Conservation (phyloP, 2,329 filamentous ascomycete species). For the Thermoascus crustaceus region DNA sequence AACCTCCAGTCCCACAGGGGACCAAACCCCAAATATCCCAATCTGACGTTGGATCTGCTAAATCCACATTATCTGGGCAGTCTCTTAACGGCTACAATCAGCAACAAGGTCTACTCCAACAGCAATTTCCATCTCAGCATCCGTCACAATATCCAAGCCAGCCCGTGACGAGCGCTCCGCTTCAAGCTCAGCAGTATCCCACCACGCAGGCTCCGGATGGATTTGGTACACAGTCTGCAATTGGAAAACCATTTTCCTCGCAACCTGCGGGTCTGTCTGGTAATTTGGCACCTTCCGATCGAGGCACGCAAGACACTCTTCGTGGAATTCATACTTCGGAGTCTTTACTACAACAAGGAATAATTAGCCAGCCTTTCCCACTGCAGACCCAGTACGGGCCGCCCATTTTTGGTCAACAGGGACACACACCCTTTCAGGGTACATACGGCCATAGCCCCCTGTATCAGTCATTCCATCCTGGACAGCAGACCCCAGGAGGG, state of each 20-base stretch:
- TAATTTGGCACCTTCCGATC: too few relatives aligned
- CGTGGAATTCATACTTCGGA: too few relatives aligned
- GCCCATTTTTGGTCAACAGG: background rate
- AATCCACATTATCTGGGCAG: too few relatives aligned
- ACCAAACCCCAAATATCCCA: constrained; percentile 5
- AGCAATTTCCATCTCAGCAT: background rate
- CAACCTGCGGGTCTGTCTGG: too few relatives aligned
- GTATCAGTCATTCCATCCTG: background rate
- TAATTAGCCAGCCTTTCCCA: too few relatives aligned
- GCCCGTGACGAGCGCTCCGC: background rate
- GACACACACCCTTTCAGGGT: background rate
- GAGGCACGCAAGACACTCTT: too few relatives aligned
- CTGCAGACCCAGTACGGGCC: background rate
- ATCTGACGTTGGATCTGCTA: too few relatives aligned
- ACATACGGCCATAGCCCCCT: background rate
- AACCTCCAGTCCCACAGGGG: constrained; percentile 6
- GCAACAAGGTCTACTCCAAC: too few relatives aligned
- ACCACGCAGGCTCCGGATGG: background rate
- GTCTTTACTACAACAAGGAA: too few relatives aligned
- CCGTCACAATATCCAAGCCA: constrained; percentile 1
- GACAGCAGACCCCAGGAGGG: background rate
- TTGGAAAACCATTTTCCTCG: too few relatives aligned
- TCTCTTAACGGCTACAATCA: too few relatives aligned
- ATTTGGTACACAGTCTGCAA: too few relatives aligned
- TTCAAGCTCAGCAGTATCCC: background rate